Evolutionary conservation across 805 yeast genomes (phyloP), one percentile per base, ranked within the genome.

Genomic region (Candida corydali): DNA sequence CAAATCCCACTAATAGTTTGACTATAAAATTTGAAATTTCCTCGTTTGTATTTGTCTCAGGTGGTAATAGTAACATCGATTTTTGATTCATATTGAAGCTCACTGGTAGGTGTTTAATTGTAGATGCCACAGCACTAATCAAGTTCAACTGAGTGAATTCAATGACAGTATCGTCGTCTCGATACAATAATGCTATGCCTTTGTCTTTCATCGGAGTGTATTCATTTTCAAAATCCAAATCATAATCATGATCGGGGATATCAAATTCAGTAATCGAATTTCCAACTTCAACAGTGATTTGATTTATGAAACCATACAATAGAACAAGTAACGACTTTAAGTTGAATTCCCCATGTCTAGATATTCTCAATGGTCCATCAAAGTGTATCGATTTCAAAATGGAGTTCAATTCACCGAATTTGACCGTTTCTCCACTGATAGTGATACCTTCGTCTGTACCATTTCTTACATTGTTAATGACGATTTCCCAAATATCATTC

Each of bases 401-500:
- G 16, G 24, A 35, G 18, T 35, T 30, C 8, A 25, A 12, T 18
- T 16, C n/a, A 12, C 34, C 32, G 17, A 22, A 30, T 18, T 35
- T 35, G 19, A 35, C 14, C 9, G 8, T 8, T 12, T 45, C 51
- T 25, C 49, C 49, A 11, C 48, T 48, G 26, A 61, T 48, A 26
- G 42, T 41, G 8, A 65, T 48, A 12, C 46, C 42, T 8, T 57
- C 44, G 15, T 35, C 32, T 4, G 5, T 14, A 9, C 12, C 11
- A 5, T 17, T 16, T 17, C 20, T 35, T 8, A 12, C 19, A 55
- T 63, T 51, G 30, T 44, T 37, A 36, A 58, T 35, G 8, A 73
- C 69, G 10, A 79, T 59, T 37, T 69, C 74, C 89, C 93, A 86
- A 3, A 86, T 53, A 61, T 86, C 96, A 43, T 75, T 71, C 40